These are phyloP conservation scores for Telfairia occidentalis DNA, from an alignment of 331 rosid species.

Conservation along the genomic window DNA sequence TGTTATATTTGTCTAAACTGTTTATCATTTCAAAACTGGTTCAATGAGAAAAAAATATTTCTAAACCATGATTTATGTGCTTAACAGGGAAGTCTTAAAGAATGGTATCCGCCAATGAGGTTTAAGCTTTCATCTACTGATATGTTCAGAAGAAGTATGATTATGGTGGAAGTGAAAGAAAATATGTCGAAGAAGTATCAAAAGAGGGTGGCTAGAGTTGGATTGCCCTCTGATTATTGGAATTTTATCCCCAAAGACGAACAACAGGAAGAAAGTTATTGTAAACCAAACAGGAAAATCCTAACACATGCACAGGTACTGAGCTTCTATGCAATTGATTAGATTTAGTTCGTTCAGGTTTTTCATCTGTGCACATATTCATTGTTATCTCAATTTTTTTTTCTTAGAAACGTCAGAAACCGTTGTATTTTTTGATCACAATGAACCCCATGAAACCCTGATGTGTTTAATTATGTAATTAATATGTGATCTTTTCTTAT, in stretches of 20 bases:
- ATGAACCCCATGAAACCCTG: neutral
- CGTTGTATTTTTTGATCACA: neutral
- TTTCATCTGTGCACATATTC: neutral
- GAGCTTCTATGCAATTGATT: neutral
- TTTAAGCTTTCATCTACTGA: constrained; percentile 73
- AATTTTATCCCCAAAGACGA: constrained; percentile 53
- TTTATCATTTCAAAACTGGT: neutral
- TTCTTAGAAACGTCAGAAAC: neutral
- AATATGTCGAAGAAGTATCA: constrained; percentile 20
- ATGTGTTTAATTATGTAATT: neutral
- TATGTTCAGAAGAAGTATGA: constrained; percentile 48
- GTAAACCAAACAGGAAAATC: constrained; percentile 41
- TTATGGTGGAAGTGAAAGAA: constrained; percentile 55
- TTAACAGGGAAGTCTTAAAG: constrained; percentile 40
- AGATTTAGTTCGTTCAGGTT: neutral
- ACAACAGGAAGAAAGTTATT: constrained; percentile 46
- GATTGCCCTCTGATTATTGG: constrained; percentile 69
- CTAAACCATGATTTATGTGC: neutral
- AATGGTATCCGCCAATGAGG: constrained; percentile 56
- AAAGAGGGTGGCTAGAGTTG: constrained; percentile 24
- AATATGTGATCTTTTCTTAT: neutral
- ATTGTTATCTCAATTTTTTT: neutral
- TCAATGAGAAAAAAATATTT: neutral
- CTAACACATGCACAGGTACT: constrained; percentile 80
- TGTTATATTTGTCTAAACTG: neutral